Evolutionary conservation across 2,329 filamentous ascomycete species (phyloP).

Genomic region (Alternaria sp.): DNA sequence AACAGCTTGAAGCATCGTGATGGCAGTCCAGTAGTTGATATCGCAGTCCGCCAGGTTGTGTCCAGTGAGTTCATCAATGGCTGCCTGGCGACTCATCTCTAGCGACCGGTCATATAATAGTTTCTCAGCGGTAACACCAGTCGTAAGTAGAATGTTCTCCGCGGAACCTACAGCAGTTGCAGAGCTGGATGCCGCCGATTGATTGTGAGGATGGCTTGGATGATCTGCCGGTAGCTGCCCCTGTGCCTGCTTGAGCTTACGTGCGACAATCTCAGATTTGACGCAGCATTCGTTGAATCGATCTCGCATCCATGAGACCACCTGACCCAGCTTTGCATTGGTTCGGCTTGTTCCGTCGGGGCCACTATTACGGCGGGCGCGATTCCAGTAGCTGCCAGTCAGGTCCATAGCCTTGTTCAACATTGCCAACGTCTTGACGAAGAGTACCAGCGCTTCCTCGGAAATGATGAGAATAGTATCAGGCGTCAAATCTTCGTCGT

Average conservation of each 20-base stretch:
- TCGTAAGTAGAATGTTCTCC: conserved; percentile 82
- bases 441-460: conserved; percentile 93
- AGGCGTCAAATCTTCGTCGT: conserved; percentile 74
- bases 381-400: conserved; percentile 90
- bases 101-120: conserved; percentile 97
- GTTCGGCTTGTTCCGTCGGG: conserved; percentile 43
- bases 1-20: conserved; percentile 93
- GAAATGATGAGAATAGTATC: conserved; percentile 87
- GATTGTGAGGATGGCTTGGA: conserved; percentile 82
- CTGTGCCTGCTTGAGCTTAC: conserved; percentile 86
- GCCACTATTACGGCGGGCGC: conserved; percentile 68
- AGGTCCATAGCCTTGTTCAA: conserved; percentile 96
- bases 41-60: conserved; percentile 88
- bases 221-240: conserved; percentile 83
- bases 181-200: conserved; percentile 65
- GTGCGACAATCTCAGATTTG: conserved; percentile 92
- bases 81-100: conserved; percentile 94
- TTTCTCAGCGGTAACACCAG: conserved; percentile 92
- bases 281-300: conserved; percentile 97
- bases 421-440: conserved; percentile 90
- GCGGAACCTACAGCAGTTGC: conserved; percentile 67
- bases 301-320: conserved; percentile 92
- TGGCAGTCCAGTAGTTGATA: conserved; percentile 89
- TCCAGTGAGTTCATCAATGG: conserved; percentile 93
- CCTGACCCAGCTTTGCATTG: conserved; percentile 76